Evolutionary conservation across 1,284 basidiomycete genomes (phyloP).

Genomic region (Microbotryum scabiosae): DNA sequence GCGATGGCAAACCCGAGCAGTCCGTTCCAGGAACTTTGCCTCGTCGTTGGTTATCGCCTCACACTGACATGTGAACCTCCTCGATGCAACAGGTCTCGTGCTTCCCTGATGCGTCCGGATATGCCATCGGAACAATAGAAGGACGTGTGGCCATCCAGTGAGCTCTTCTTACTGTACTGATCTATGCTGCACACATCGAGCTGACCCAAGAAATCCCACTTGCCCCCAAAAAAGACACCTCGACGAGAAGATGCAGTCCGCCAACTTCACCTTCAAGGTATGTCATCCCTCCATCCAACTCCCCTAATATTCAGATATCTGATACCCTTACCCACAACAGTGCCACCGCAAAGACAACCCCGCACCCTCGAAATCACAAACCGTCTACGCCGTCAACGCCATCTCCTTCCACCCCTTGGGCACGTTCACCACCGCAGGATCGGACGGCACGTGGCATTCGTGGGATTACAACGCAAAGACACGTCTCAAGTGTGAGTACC

Average conservation of each 20-base stretch:
- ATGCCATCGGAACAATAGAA: constrained; percentile 88
- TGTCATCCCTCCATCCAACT: not conserved
- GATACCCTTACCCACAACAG: not conserved
- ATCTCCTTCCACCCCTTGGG: constrained; percentile 84
- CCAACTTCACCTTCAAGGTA: constrained; percentile 82
- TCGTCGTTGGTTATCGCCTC: not conserved
- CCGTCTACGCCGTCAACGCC: constrained; percentile 86
- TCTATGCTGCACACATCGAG: too few relatives aligned
- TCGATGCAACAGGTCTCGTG: constrained; percentile 51
- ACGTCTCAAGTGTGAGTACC: constrained; percentile 67
- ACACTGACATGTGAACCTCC: not conserved
- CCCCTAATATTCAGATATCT: not conserved
- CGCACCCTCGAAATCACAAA: constrained; percentile 41
- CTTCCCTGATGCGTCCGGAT: constrained; percentile 72
- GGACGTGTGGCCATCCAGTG: constrained; percentile 94
- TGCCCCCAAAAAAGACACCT: constrained; percentile 55
- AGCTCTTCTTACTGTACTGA: constrained; percentile 35
- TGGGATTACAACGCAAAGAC: constrained; percentile 88
- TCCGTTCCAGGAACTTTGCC: not conserved
- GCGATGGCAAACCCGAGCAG: constrained; percentile 88
- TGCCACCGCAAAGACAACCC: constrained; percentile 31
- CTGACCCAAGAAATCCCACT: not conserved
- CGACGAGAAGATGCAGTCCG: constrained; percentile 55
- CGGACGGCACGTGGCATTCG: constrained; percentile 71
- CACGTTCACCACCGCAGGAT: constrained; percentile 89